phyloP scores from a whole-genome alignment of 2,329 filamentous ascomycete species.

The Fonsecaea pugnacius region DNA sequence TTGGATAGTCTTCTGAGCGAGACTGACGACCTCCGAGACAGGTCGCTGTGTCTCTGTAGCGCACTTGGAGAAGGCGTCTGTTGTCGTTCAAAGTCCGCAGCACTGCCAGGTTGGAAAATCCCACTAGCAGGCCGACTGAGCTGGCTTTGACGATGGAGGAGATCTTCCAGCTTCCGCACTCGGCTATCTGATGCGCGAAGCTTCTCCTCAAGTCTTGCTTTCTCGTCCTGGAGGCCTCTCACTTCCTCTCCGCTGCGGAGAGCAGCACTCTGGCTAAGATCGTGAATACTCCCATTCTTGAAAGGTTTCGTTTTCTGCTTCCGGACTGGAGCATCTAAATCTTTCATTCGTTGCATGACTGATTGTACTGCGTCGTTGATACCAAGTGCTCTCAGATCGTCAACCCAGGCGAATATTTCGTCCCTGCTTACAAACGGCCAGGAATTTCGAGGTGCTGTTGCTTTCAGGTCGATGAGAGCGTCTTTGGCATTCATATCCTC shows the following conservation, averaged over 20 bases:
- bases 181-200: slow-evolving; percentile 85
- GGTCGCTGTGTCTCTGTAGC: slow-evolving; percentile 44
- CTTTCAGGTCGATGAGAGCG: slow-evolving; percentile 80
- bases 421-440: slow-evolving; percentile 80
- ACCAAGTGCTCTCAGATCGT: slow-evolving; percentile 66
- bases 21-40: slow-evolving; percentile 63
- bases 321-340: slow-evolving; percentile 79
- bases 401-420: slow-evolving; percentile 76
- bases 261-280: slow-evolving; percentile 85
- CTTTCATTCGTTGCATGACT: slow-evolving; percentile 74
- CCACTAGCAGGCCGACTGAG: slow-evolving; percentile 59
- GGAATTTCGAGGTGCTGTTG: slow-evolving; percentile 75
- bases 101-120: slow-evolving; percentile 51
- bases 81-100: slow-evolving; percentile 40
- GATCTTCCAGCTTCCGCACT: slow-evolving; percentile 85
- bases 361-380: slow-evolving; percentile 71
- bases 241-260: slow-evolving; percentile 82
- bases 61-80: slow-evolving; percentile 46
- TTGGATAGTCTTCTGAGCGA: slow-evolving; percentile 66
- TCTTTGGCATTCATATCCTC: slow-evolving; percentile 41
- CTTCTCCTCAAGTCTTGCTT: slow-evolving; percentile 72
- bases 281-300: slow-evolving; percentile 94
- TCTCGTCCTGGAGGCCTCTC: slow-evolving; percentile 79
- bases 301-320: slow-evolving; percentile 87
- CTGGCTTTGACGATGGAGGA: slow-evolving; percentile 80